A percentile compares a stretch with the other conserved stretches of the same genome.
Conservation (phyloP, 2,329 filamentous ascomycete species). For the Truncatella angustata region DNA sequence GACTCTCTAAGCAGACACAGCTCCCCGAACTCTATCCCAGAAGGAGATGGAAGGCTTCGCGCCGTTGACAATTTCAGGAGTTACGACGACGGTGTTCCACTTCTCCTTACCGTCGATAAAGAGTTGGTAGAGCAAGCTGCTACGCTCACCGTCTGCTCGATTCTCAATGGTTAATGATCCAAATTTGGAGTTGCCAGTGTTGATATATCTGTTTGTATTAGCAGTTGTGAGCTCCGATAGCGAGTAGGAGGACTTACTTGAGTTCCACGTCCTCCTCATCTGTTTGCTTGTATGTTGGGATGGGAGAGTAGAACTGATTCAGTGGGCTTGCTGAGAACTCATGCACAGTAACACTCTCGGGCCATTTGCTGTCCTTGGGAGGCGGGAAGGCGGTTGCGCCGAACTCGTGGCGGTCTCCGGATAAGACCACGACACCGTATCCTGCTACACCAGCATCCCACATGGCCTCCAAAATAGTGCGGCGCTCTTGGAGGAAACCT, state of each 20-base stretch:
- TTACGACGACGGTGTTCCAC: conserved; percentile 65
- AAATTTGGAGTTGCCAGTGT: conserved; percentile 86
- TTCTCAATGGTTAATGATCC: conserved; percentile 77
- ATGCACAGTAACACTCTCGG: conserved; percentile 65
- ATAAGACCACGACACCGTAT: conserved; percentile 77
- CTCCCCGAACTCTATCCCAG: conserved; percentile 42
- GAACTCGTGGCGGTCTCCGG: conserved; percentile 95
- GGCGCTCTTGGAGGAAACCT: conserved; percentile 81
- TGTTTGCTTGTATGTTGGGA: conserved; percentile 77
- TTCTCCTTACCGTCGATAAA: conserved; percentile 78
- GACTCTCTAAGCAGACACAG: conserved; percentile 2
- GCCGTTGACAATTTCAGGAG: conserved; percentile 38
- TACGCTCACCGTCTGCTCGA: conserved; percentile 61
- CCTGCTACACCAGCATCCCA: conserved; percentile 80
- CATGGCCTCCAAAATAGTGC: conserved; percentile 80
- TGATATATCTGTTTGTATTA: conserved; percentile 61
- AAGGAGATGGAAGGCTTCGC: conserved; percentile 36
- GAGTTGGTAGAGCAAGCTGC: conserved; percentile 74
- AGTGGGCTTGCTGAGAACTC: conserved; percentile 92
- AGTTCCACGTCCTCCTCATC: conserved; percentile 81
- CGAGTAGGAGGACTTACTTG: conserved; percentile 59
- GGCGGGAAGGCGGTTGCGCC: conserved; percentile 78
- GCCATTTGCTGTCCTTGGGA: conserved; percentile 60
- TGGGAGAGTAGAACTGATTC: conserved; percentile 89
- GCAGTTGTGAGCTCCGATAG: background rate